Evolutionary conservation across 1,284 basidiomycete genomes (phyloP).

Genomic region (Marasmius fiardii): DNA sequence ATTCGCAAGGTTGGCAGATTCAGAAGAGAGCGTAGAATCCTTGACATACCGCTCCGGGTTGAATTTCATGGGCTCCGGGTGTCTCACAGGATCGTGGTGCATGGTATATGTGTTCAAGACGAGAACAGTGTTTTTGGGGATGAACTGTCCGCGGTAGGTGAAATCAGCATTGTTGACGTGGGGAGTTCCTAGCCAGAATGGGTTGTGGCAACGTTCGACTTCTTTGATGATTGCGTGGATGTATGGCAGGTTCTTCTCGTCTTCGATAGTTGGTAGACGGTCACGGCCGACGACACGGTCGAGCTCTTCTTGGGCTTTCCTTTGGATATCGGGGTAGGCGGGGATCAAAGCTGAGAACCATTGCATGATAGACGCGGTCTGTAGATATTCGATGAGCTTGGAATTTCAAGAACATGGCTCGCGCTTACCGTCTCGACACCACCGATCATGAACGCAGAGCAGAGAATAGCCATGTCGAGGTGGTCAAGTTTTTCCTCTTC

Average conservation of each 20-base stretch:
- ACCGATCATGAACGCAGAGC: conserved; percentile 37
- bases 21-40: conserved; percentile 27
- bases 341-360: conserved; percentile 35
- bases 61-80: no score
- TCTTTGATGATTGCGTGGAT: conserved; percentile 34
- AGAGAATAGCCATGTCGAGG: conserved; percentile 34
- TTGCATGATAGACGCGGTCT: conserved; percentile 32
- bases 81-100: no score
- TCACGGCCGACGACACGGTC: conserved; percentile 32
- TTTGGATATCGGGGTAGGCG: conserved; percentile 27
- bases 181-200: conserved; percentile 40
- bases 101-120: conserved; percentile 34
- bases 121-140: conserved; percentile 35
- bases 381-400: not conserved
- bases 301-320: conserved; percentile 29
- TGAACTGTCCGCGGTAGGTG: conserved; percentile 35
- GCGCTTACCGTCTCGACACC: conserved; percentile 38
- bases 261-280: conserved; percentile 26
- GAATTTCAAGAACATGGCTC: not conserved
- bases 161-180: conserved; percentile 35
- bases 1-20: conserved; percentile 35
- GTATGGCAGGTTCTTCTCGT: conserved; percentile 30
- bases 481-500: conserved; percentile 34
- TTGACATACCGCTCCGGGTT: no score
- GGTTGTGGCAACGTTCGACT: conserved; percentile 30